phyloP scores from a whole-genome alignment of 1,284 basidiomycete species.

The Polyporus tsugae region DNA sequence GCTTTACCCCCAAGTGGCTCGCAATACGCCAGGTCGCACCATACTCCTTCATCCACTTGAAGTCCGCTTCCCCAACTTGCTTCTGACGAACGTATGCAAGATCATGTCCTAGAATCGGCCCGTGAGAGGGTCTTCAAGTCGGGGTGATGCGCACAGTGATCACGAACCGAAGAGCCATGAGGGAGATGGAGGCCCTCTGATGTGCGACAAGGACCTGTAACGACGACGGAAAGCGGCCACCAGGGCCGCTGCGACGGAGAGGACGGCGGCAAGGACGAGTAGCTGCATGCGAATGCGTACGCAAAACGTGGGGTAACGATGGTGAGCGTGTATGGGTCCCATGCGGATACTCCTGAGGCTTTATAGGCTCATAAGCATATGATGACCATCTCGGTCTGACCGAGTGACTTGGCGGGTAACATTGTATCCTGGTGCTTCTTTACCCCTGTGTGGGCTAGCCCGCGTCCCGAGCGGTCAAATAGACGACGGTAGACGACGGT shows the following conservation, averaged over 20 bases:
- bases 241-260: not conserved
- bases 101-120: slow-evolving; percentile 27
- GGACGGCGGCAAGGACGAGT: not conserved
- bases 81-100: slow-evolving; percentile 28
- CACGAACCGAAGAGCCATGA: slow-evolving; percentile 16
- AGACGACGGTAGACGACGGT: not conserved
- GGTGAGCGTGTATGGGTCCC: not conserved
- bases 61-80: slow-evolving; percentile 36
- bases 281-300: slow-evolving; percentile 9
- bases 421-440: not conserved
- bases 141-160: not conserved
- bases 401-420: not conserved
- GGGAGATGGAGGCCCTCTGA: slow-evolving; percentile 18
- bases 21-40: slow-evolving; percentile 33
- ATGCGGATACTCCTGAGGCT: not conserved
- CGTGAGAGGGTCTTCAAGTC: not conserved
- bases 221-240: slow-evolving; percentile 4
- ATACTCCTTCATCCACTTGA: slow-evolving; percentile 33
- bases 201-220: slow-evolving; percentile 34
- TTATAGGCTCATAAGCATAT: not conserved
- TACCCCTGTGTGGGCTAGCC: not conserved
- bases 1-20: slow-evolving; percentile 28
- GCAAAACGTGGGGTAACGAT: not conserved
- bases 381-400: not conserved
- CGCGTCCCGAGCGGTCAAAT: not conserved